Base-by-base conservation (phyloP, 2,329 filamentous ascomycete genomes). In the Fusarium brachygibbosum region DNA sequence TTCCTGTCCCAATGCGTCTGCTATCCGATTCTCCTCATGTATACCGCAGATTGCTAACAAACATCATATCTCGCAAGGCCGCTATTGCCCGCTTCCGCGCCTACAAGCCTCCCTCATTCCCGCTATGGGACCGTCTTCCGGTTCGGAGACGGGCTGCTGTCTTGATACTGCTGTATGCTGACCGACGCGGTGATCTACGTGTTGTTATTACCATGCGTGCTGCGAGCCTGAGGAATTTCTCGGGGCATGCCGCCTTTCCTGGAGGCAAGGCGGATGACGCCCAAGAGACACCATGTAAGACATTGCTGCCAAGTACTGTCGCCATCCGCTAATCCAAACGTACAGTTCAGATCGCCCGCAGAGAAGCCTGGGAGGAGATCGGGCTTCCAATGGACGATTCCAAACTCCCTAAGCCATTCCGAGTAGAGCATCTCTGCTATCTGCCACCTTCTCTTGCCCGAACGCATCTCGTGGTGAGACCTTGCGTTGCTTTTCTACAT, bases 331-430 rank as follows among this genome's bases (percentile, higher is more conserved):
- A 23, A 66, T 46, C 19, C 3, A n/a, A 32, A n/a, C 16, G 7
- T 42, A 2, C 84, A 80, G 93, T 93, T 79, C 87, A 94, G 75
- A 97, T 94, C 52, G 94, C 95, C 11, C 89, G 95, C 23, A 89
- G 95, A 68, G 95, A 98, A 83, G 94, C 95, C 1, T 92, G 87
- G 78, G 95, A 98, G 79, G 95, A 98, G 79, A 97, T 98, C 69
- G 95, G 95, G 2, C 88, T 98, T 4, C 93, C 95, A 2, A 85
- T 90, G 75, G 85, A 89, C 71, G 88, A 94, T 75, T 74, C 78
- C 59, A 87, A 87, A 63, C 85, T 97, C 31, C 93, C 93, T 3
- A 82, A 84, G 14, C 93, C 93, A 1, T 98, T 97, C 81, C 85
- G 86, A 56, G 90, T 98, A 71, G 94, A 98, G 80, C 91, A 96